Conservation (phyloP, 2,329 filamentous ascomycete species). For the Ophiostoma triangulosporum region DNA sequence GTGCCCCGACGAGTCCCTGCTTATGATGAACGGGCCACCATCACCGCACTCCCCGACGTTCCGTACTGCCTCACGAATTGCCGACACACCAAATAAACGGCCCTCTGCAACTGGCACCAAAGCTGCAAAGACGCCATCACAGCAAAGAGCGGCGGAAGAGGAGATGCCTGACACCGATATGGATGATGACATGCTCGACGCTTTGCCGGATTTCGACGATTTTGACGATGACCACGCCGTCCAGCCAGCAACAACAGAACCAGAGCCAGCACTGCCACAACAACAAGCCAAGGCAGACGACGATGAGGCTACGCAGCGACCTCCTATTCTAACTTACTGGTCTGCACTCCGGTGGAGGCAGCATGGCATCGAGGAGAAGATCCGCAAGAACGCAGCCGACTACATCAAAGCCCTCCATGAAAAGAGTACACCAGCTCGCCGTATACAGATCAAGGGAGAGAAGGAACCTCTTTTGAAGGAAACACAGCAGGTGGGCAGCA, state of each 20-base stretch:
- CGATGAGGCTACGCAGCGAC: constrained; percentile 7
- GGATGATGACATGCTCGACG: background rate
- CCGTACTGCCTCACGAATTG: constrained; percentile 2
- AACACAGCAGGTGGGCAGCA: constrained; percentile 28
- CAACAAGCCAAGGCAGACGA: background rate
- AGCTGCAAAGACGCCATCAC: background rate
- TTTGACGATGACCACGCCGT: background rate
- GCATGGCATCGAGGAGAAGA: constrained; percentile 26
- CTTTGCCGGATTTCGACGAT: background rate
- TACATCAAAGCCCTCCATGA: constrained; percentile 35
- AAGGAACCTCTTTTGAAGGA: constrained; percentile 34
- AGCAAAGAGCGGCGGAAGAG: background rate
- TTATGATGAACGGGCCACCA: background rate
- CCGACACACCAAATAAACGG: constrained; percentile 6
- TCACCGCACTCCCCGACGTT: constrained; percentile 2
- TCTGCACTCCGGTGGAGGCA: constrained; percentile 18
- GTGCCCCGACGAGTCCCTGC: constrained; percentile 6
- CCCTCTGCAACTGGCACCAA: background rate
- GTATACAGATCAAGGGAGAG: constrained; percentile 33
- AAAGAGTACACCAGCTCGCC: constrained; percentile 30
- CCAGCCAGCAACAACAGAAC: background rate
- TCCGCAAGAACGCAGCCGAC: constrained; percentile 34
- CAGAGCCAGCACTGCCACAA: background rate
- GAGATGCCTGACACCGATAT: background rate
- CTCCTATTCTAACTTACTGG: constrained; percentile 11